A percentile compares a stretch with the other conserved stretches of the same genome.
Conservation (phyloP, 2,329 filamentous ascomycete species). For the Xylaria sp. region DNA sequence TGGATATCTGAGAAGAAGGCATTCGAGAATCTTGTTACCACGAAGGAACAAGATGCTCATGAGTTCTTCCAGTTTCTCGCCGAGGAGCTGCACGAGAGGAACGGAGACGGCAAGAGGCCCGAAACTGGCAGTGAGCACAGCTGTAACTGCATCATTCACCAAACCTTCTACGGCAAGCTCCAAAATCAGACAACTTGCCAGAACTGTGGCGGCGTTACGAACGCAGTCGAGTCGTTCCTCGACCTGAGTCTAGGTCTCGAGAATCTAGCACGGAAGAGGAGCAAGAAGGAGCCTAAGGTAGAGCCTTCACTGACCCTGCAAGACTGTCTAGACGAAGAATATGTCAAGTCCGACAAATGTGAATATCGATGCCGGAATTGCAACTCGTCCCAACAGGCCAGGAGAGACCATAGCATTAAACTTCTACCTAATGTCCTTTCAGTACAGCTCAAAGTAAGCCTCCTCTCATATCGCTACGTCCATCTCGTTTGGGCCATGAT, state of each 20-base stretch:
- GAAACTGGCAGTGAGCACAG: slow-evolving; percentile 68
- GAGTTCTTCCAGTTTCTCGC: slow-evolving; percentile 97
- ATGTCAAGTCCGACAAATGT: slow-evolving; percentile 86
- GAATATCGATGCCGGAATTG: slow-evolving; percentile 90
- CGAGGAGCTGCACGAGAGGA: slow-evolving; percentile 87
- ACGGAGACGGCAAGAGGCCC: slow-evolving; percentile 73
- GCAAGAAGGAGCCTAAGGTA: slow-evolving; percentile 63
- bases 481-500: not conserved
- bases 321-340: slow-evolving; percentile 85
- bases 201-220: slow-evolving; percentile 83
- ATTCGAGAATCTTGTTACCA: slow-evolving; percentile 82
- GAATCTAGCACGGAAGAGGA: slow-evolving; percentile 72
- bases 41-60: slow-evolving; percentile 95
- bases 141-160: slow-evolving; percentile 92
- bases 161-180: slow-evolving; percentile 92
- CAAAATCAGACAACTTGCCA: slow-evolving; percentile 92
- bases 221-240: slow-evolving; percentile 87
- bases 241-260: slow-evolving; percentile 92
- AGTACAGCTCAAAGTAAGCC: slow-evolving; percentile 85
- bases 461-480: not conserved
- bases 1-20: slow-evolving; percentile 84
- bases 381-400: slow-evolving; percentile 78
- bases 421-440: slow-evolving; percentile 87
- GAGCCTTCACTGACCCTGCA: slow-evolving; percentile 66
- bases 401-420: slow-evolving; percentile 85